These are phyloP conservation scores for Adansonia rubrostipa DNA, from an alignment of 441 rosid genomes.

Conservation along the genomic window DNA sequence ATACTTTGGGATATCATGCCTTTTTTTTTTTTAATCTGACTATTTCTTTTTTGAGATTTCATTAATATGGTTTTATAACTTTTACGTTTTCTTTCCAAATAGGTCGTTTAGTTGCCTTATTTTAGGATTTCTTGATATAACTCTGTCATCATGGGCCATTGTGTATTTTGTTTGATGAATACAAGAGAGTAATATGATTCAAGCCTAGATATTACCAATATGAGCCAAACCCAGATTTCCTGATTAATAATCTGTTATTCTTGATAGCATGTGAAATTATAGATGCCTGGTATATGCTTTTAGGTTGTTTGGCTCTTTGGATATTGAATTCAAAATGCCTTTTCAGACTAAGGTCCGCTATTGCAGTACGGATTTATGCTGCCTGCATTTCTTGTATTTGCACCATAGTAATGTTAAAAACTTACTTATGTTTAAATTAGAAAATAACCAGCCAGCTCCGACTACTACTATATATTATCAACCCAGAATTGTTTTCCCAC, in stretches of 20 bases:
- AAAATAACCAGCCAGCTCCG: neutral
- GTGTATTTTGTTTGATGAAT: neutral
- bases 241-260: neutral
- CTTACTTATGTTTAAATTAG: neutral
- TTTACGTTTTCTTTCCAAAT: neutral
- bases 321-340: neutral
- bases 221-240: neutral
- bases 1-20: neutral
- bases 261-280: neutral
- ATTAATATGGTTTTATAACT: neutral
- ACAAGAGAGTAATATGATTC: neutral
- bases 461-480: too few relatives aligned
- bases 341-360: neutral
- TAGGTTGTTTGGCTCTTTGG: neutral
- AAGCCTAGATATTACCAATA: neutral
- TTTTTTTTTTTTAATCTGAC: neutral
- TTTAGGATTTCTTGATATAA: neutral
- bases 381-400: neutral
- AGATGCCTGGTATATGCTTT: neutral
- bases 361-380: neutral
- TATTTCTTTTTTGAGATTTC: neutral
- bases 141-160: conserved; percentile 1
- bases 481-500: neutral
- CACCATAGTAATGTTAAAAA: neutral
- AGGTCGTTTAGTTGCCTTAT: neutral